Evolutionary conservation across 257 asterid genomes (phyloP), one percentile per base, ranked within the genome.

Genomic region (Petrea volubilis): DNA sequence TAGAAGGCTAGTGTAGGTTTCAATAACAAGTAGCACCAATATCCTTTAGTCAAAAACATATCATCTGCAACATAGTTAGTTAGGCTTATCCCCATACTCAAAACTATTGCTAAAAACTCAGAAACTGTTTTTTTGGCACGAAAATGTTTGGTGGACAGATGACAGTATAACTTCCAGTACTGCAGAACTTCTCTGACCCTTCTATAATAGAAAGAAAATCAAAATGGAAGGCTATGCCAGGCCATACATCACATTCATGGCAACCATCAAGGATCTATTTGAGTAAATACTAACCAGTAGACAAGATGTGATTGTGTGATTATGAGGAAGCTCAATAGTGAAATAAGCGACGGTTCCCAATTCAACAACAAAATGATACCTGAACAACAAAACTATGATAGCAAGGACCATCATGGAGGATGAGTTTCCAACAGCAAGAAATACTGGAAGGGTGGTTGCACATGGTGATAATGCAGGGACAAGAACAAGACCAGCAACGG

Each of bases 361-460:
- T 20, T 41, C 51, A 60, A 29, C 51, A 46, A 25, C 31, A 73
- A 71, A 27, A 14, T 17, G 51, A 5, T 67, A 95, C 98, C 99
- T 95, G 90, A 95, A 83, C 77, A 95, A 80, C 69, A 95, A 76
- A 78, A 95, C 99, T 74, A 95, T 83, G 78, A 95, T 88, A 21
- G 99, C 99, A 67, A 94, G 95, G 64, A 95, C 84, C 99, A 95
- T 84, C 99, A 95, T 92, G 62, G 97, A 86, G 65, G 92, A 82
- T 41, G 99, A 92, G 77, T 90, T 92, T 64, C 98, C 98, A 72
- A 95, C 98, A 63, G 99, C 99, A 75, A 95, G 98, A 83, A 95
- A 95, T 31, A 95, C 96, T 2, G 98, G 99, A 68, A 95, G 99
- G 53, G 99, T 95, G 74, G 99, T 95, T 51, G 99, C 99, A 76